Percentiles rank a stretch among this genome's conserved stretches.
These are phyloP conservation scores for Angophora floribunda DNA, from an alignment of 345 rosid species.

Conservation along the genomic window DNA sequence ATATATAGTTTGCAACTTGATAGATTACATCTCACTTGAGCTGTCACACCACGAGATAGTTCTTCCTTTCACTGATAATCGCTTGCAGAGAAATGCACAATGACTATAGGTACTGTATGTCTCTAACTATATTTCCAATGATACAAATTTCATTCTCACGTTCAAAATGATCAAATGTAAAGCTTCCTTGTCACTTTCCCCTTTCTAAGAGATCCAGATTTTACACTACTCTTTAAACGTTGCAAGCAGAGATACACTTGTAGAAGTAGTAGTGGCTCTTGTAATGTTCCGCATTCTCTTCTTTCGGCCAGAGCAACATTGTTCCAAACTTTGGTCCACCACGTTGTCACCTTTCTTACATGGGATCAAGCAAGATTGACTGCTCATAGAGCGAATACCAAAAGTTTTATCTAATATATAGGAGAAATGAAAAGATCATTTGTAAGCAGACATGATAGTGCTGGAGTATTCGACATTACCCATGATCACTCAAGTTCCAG, in stretches of 20 bases:
- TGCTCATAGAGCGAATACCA: neutral
- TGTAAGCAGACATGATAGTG: neutral
- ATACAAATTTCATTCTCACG: neutral
- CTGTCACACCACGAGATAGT: neutral
- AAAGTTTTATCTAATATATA: neutral
- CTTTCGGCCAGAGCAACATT: neutral
- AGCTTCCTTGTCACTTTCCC: neutral
- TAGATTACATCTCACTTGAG: no score
- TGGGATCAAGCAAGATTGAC: neutral
- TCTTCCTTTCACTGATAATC: neutral
- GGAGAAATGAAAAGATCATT: neutral
- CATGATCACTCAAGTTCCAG: neutral
- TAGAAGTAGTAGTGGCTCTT: neutral
- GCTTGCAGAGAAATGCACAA: neutral
- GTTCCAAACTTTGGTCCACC: neutral
- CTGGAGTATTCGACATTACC: neutral
- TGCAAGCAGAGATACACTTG: neutral
- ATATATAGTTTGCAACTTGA: no score
- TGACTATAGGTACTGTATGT: neutral
- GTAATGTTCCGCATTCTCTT: neutral
- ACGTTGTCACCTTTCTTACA: neutral
- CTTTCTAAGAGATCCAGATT: neutral
- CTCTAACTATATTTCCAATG: neutral
- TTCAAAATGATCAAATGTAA: neutral
- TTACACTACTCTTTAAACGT: neutral